Evolutionary conservation across 768 basidiomycete genomes (phyloP).

Genomic region (Leccinum rimulosum): DNA sequence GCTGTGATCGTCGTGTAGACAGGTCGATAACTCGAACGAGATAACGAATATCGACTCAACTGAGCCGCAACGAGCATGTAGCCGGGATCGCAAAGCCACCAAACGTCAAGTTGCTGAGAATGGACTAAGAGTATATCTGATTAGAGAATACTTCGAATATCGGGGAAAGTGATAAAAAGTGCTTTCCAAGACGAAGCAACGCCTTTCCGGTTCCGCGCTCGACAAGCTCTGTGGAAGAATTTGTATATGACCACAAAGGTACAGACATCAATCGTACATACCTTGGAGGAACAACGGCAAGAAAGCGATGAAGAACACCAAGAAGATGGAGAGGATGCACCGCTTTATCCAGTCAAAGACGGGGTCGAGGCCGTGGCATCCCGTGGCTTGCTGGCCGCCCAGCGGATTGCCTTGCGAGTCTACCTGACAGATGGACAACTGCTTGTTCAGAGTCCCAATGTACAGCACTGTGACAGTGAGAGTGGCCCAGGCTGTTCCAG

Average conservation of each 20-base stretch:
- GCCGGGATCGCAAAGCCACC: slow-evolving; percentile 52
- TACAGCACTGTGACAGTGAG: slow-evolving; percentile 62
- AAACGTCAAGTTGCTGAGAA: slow-evolving; percentile 94
- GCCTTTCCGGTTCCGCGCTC: slow-evolving; percentile 97
- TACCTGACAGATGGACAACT: slow-evolving; percentile 82
- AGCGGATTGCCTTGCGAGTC: slow-evolving; percentile 79
- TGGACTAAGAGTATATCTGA: slow-evolving; percentile 96
- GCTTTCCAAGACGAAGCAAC: slow-evolving; percentile 89
- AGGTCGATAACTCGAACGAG: too few relatives aligned
- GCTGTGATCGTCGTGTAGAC: too few relatives aligned
- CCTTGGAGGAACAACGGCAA: slow-evolving; percentile 95
- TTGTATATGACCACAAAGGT: slow-evolving; percentile 1
- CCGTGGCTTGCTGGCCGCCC: slow-evolving; percentile 71
- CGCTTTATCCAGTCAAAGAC: slow-evolving; percentile 98
- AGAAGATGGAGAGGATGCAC: slow-evolving; percentile 95
- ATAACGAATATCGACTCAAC: too few relatives aligned
- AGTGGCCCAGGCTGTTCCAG: neutral
- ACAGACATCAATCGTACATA: slow-evolving; percentile 32
- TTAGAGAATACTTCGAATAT: slow-evolving; percentile 99
- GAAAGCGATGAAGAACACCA: slow-evolving; percentile 98
- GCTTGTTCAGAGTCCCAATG: slow-evolving; percentile 95
- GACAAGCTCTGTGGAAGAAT: slow-evolving; percentile 66
- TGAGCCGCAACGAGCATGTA: too few relatives aligned
- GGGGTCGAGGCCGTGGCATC: slow-evolving; percentile 92
- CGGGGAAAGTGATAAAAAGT: slow-evolving; percentile 95